These are phyloP conservation scores for Umbelopsis sp. DNA, from an alignment of 192 early-diverging fungal species.

Conservation along the genomic window DNA sequence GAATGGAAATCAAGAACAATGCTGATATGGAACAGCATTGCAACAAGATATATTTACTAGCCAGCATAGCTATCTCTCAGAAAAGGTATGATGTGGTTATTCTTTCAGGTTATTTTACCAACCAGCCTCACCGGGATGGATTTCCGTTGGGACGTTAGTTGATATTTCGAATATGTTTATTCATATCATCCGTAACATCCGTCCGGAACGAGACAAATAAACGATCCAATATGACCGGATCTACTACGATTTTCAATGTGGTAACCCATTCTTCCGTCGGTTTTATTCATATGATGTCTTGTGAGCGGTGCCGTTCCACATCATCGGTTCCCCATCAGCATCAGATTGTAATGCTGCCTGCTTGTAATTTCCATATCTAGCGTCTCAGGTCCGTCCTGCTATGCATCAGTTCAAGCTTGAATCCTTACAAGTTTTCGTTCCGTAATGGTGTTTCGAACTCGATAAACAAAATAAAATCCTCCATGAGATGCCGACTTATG, in stretches of 20 bases:
- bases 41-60: no score
- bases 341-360: not conserved
- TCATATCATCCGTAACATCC: not conserved
- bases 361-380: not conserved
- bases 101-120: not conserved
- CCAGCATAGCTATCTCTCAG: no score
- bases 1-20: no score
- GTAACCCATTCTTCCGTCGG: not conserved
- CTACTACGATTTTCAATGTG: not conserved
- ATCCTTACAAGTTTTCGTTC: not conserved
- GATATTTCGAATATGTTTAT: not conserved
- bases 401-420: not conserved
- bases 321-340: not conserved
- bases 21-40: no score
- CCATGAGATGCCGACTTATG: no score
- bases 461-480: not conserved
- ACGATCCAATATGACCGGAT: not conserved
- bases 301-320: not conserved
- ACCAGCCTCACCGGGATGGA: not conserved
- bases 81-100: constrained; percentile 1
- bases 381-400: not conserved
- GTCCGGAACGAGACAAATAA: not conserved
- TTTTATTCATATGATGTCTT: not conserved
- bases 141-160: constrained; percentile 3
- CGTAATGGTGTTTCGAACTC: not conserved